Base-by-base conservation (phyloP, 2,329 filamentous ascomycete species). In the Penicillium brevicompactum region DNA sequence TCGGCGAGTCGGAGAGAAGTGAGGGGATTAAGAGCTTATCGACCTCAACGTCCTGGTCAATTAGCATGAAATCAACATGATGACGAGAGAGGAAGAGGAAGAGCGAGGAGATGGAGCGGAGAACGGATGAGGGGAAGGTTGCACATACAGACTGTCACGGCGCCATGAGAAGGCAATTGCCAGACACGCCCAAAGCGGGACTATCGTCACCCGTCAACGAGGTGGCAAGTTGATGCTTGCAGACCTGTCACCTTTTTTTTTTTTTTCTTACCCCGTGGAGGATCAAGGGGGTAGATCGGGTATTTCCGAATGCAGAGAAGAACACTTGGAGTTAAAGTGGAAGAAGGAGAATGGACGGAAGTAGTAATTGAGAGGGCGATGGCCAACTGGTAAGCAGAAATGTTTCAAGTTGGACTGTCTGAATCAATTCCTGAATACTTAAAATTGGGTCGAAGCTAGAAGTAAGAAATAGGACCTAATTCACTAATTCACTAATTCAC, bases 151-250 rank as follows among this genome's bases (percentile, higher is more conserved):
- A 58, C 54, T 60, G 60, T 69, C 59, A 67, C 55, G 66, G 56
- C 67, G 70, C 69, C 70, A 72, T 72, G 61, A 63, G 65, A 66
- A 65, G 59, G 59, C 60, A 64, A 65, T 61, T 61, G 56, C 54
- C 34, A 37, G 48, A 49, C 44, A 53, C 45, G 43, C 45, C 44
- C 51, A 22, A 59, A 30, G 47, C 49, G 51, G 56, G 45, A 24
- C 50, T 37, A 37, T 37, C 13, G 13, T n/a, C 31, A 34, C 31
- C 24, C 8, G 24, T 27, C 24, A 27, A 27, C 24, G 24, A 27
- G 24, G 24, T 27, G 24, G 24, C 24, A 8, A 27, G 24, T 6
- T 27, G 24, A 27, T 27, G 24, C 8, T 27, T 27, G 24, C 38
- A 40, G 45, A 57, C 24, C 58, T 60, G 57, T 66, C 61, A 65